Conservation (phyloP, 352 stramenopile genomes). For the Globisporangium spiculum region DNA sequence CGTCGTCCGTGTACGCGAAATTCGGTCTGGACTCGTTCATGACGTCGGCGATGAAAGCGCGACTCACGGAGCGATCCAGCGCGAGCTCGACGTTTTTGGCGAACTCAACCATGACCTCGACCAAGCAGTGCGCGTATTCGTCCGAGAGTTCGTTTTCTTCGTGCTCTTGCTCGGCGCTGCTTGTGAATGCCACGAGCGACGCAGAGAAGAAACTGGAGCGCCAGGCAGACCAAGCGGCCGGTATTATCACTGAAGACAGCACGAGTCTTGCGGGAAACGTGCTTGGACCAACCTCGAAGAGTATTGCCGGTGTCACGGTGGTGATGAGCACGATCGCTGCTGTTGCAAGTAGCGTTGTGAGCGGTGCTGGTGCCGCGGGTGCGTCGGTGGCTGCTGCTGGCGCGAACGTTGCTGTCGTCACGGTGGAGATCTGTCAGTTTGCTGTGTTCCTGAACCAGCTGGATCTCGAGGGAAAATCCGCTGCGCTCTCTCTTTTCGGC, state of each 20-base stretch:
- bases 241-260: constrained; percentile 65
- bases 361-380: constrained; percentile 33
- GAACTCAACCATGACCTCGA: constrained; percentile 59
- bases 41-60: constrained; percentile 39
- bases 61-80: constrained; percentile 35
- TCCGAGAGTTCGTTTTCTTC: constrained; percentile 64
- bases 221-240: constrained; percentile 32
- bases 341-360: constrained; percentile 59
- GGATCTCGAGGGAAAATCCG: constrained; percentile 69
- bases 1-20: constrained; percentile 60
- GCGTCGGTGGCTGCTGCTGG: constrained; percentile 51
- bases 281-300: constrained; percentile 63
- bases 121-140: constrained; percentile 58
- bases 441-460: constrained; percentile 75
- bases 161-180: constrained; percentile 61
- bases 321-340: constrained; percentile 67
- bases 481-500: constrained; percentile 60
- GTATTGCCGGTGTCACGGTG: constrained; percentile 66
- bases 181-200: constrained; percentile 48
- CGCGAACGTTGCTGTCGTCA: constrained; percentile 66
- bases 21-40: constrained; percentile 59
- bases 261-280: constrained; percentile 55
- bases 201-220: constrained; percentile 61
- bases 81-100: constrained; percentile 43
- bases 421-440: constrained; percentile 81